Base-by-base conservation (phyloP, 345 rosid species). In the Gossypium anomalum region DNA sequence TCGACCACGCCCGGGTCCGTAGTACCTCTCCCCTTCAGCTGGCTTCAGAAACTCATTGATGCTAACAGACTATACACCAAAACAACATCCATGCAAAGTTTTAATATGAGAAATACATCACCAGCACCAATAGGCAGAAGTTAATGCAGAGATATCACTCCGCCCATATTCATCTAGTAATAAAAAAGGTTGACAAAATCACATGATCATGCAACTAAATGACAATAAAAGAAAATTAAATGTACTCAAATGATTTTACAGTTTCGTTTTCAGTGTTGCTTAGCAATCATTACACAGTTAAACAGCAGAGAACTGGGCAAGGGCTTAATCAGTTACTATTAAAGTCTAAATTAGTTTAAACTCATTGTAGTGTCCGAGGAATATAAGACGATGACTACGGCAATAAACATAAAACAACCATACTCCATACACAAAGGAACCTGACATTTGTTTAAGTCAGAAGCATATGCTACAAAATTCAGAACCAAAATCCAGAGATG, bases 21-120 rank as follows among this genome's bases (percentile, higher is more conserved):
- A 78, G 86, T 67, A 78, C 75, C 80, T 88, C 87, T 85, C 93
- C 41, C 97, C 95, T 41, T 88, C 98, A 62, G 93, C 94, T 63
- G 99, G 99, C 88, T 93, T 96, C 85, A 96, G 86, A 77, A 96
- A 93, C 81, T 93, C 98, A 65, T 85, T 96, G 73, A 96, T 96
- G 90, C 87, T 93, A 41, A 93, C 90, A 83, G 95, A 66, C 98
- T 96, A 48, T 48, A 72, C 77, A 81, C 48, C 23, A 15, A 78
- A 44, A 13, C 43, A 44, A 23, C 29, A 48, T 17, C 27, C 19
- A 22, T 7, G 2, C 5, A 16, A 23, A n/a, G 6, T 29, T 29
- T 17, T 9, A 48, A 25, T 0, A 1, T 10, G 45, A 27, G 45
- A 69, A 4, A 19, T 29, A 51, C 25, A 70, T 29, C n/a, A 52